phyloP scores from a whole-genome alignment of 768 basidiomycete genomes.

The Rhodotorula babjevae region DNA sequence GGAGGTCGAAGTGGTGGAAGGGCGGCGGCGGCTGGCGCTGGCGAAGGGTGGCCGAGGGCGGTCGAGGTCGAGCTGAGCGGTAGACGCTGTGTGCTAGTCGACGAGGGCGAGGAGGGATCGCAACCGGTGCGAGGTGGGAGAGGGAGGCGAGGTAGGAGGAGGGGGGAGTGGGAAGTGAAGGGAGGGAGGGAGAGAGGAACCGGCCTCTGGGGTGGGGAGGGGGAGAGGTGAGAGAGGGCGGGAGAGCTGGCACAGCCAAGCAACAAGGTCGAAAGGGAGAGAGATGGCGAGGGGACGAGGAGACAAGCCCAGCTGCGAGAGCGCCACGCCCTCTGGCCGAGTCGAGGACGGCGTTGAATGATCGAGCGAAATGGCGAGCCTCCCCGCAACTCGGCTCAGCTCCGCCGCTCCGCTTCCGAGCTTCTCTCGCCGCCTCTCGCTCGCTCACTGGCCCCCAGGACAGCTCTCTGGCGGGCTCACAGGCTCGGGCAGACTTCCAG shows the following conservation, averaged over 20 bases:
- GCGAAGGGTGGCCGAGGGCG: neutral
- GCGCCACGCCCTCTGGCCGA: neutral
- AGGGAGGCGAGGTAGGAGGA: neutral
- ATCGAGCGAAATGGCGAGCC: neutral
- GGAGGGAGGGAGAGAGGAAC: conserved; percentile 25
- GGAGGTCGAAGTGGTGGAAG: neutral
- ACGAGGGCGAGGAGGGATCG: neutral
- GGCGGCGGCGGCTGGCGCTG: conserved; percentile 21
- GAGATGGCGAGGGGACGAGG: conserved; percentile 20
- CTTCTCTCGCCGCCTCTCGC: no score
- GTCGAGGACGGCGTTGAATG: conserved; percentile 9
- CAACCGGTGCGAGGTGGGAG: conserved; percentile 12
- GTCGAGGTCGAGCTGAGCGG: neutral
- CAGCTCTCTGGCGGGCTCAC: no score
- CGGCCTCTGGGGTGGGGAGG: conserved; percentile 8
- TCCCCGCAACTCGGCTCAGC: no score
- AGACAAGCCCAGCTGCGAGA: neutral
- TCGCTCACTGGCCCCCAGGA: no score
- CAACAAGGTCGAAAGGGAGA: neutral
- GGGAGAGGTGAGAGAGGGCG: neutral
- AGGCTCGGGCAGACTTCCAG: no score
- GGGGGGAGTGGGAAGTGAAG: neutral
- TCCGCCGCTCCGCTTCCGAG: no score
- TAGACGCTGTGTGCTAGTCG: neutral
- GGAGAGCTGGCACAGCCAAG: neutral